Conservation (phyloP, 176 grass and related monocot species). For the Triticum monococcum region DNA sequence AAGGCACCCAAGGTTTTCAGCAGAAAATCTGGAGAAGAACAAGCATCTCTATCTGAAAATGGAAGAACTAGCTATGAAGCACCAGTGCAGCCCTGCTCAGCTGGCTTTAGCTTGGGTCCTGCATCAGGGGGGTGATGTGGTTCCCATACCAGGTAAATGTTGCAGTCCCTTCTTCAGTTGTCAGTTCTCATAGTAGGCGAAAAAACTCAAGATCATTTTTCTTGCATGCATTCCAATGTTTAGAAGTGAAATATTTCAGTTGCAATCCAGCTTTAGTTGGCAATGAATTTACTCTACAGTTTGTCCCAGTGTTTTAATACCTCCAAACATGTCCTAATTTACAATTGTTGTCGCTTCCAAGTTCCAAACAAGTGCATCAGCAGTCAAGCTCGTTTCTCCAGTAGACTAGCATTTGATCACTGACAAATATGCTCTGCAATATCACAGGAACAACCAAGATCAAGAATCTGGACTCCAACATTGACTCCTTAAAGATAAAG, state of each 20-base stretch:
- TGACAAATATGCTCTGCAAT: neutral
- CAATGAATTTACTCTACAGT: neutral
- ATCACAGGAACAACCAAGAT: slow-evolving; percentile 73
- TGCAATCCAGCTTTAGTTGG: neutral
- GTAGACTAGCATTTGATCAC: slow-evolving; percentile 7
- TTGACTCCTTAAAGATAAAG: slow-evolving; percentile 55
- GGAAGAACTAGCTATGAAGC: slow-evolving; percentile 50
- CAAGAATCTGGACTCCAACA: slow-evolving; percentile 66
- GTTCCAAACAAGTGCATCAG: neutral
- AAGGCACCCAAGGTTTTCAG: slow-evolving; percentile 48
- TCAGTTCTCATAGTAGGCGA: neutral
- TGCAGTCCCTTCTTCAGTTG: neutral
- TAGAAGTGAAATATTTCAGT: neutral
- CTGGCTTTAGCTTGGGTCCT: slow-evolving; percentile 79
- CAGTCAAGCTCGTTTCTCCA: neutral
- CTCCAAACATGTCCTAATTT: neutral
- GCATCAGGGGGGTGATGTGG: slow-evolving; percentile 71
- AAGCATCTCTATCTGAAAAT: slow-evolving; percentile 50
- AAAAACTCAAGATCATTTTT: neutral
- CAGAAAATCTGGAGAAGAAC: slow-evolving; percentile 74
- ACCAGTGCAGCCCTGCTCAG: slow-evolving; percentile 59
- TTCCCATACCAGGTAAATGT: slow-evolving; percentile 70
- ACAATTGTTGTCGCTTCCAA: neutral
- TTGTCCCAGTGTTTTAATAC: neutral
- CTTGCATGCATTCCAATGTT: neutral